Conservation (phyloP, 805 yeast species). For the Scheffersomyces ergatensis region DNA sequence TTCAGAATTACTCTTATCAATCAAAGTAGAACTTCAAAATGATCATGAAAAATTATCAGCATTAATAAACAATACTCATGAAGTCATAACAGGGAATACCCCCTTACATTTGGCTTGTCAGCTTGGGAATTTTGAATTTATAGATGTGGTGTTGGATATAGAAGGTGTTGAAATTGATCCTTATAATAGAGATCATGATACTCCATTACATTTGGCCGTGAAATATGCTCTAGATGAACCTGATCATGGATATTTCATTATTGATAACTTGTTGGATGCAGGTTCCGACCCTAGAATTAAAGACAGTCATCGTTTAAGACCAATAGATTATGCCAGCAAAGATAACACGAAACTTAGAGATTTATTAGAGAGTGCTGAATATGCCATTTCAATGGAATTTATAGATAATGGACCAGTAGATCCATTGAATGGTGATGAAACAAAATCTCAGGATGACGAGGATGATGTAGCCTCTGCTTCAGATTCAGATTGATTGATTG, state of each 20-base stretch:
- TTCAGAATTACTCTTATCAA: constrained; percentile 62
- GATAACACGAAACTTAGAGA: constrained; percentile 58
- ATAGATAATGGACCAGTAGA: constrained; percentile 30
- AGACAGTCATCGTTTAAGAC: constrained; percentile 58
- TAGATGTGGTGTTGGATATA: constrained; percentile 78
- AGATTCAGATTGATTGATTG: constrained; percentile 25
- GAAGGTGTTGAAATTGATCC: constrained; percentile 93
- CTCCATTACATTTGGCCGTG: constrained; percentile 88
- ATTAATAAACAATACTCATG: constrained; percentile 61
- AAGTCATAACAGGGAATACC: constrained; percentile 75
- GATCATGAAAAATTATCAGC: constrained; percentile 38
- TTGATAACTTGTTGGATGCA: constrained; percentile 82
- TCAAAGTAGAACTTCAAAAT: constrained; percentile 44
- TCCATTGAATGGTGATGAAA: constrained; percentile 28
- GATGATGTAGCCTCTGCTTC: constrained; percentile 33
- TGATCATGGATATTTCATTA: constrained; percentile 76
- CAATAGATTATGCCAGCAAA: constrained; percentile 63
- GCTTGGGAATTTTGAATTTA: constrained; percentile 81
- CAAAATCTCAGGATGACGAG: constrained; percentile 34
- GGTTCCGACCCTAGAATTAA: constrained; percentile 73
- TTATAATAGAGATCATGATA: constrained; percentile 70
- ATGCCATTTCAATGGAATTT: constrained; percentile 50
- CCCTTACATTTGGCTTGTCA: constrained; percentile 80
- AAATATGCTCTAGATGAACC: constrained; percentile 75
- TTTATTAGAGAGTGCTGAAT: constrained; percentile 78